Conservation (phyloP, 129 eudicot genomes). For the Flaveria bidentis region DNA sequence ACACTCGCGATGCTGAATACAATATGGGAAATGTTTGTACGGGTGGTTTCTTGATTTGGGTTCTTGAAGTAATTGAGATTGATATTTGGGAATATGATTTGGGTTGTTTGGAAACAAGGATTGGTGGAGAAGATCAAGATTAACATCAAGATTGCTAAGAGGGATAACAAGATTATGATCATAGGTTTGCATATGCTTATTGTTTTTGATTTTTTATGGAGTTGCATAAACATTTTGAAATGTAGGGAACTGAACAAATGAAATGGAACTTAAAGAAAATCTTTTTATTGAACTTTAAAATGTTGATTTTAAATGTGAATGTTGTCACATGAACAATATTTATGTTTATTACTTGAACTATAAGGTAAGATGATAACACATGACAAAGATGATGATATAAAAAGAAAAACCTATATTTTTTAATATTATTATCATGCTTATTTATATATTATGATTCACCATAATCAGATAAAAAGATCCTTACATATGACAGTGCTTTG, state of each 20-base stretch:
- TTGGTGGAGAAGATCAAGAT: constrained; percentile 32
- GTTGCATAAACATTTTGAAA: constrained; percentile 23
- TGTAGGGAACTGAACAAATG: constrained; percentile 8
- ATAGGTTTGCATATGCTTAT: constrained; percentile 33
- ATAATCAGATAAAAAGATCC: background rate
- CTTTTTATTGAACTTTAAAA: background rate
- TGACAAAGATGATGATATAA: background rate
- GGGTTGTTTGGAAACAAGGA: constrained; percentile 39
- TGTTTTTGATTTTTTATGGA: constrained; percentile 27
- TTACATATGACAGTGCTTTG: background rate
- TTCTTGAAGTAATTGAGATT: constrained; percentile 36
- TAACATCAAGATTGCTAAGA: constrained; percentile 31
- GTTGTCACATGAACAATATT: constrained; percentile 6
- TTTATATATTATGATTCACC: background rate
- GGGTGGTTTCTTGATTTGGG: constrained; percentile 25
- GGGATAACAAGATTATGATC: constrained; percentile 30
- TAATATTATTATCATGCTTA: too few relatives aligned
- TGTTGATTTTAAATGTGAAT: constrained; percentile 31
- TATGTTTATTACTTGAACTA: constrained; percentile 6
- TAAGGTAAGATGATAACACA: background rate
- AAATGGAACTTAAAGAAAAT: background rate
- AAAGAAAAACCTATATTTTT: too few relatives aligned
- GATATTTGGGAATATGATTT: constrained; percentile 28
- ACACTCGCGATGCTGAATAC: constrained; percentile 54
- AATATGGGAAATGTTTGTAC: constrained; percentile 51